A percentile compares a stretch with the other conserved stretches of the same genome.
Evolutionary conservation across 768 basidiomycete genomes (phyloP).

Genomic region (Suillus bovinus): DNA sequence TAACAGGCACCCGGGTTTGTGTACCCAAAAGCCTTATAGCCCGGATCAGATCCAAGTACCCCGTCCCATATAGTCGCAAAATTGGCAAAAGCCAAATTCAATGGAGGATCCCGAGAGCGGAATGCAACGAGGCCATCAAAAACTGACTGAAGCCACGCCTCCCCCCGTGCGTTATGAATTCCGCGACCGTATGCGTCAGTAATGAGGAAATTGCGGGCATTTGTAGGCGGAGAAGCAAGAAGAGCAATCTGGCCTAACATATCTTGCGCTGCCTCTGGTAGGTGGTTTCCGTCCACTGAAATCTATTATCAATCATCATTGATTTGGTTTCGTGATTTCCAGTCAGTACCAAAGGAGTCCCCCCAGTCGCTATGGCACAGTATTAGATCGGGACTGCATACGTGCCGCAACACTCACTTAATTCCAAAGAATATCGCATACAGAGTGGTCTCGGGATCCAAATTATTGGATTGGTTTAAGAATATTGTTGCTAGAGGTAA

Average conservation of each 20-base stretch:
- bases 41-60: slow-evolving; percentile 44
- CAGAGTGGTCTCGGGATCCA: slow-evolving; percentile 49
- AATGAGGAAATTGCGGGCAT: slow-evolving; percentile 49
- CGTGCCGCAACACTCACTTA: slow-evolving; percentile 37
- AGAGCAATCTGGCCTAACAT: slow-evolving; percentile 46
- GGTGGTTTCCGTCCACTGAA: slow-evolving; percentile 46
- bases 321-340: neutral
- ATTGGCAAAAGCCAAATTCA: slow-evolving; percentile 47
- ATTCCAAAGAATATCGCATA: slow-evolving; percentile 58
- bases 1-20: slow-evolving; percentile 39
- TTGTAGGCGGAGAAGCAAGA: slow-evolving; percentile 51
- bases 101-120: slow-evolving; percentile 26
- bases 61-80: slow-evolving; percentile 53
- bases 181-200: slow-evolving; percentile 54
- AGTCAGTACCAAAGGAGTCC: slow-evolving; percentile 40
- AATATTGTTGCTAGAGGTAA: slow-evolving; percentile 40
- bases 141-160: slow-evolving; percentile 48
- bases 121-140: slow-evolving; percentile 43
- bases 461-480: slow-evolving; percentile 42
- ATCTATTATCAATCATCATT: neutral
- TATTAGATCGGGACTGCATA: slow-evolving; percentile 7
- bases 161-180: slow-evolving; percentile 37
- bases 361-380: slow-evolving; percentile 39
- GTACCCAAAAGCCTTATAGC: slow-evolving; percentile 51
- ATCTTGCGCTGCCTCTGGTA: slow-evolving; percentile 43